Conservation (phyloP, 2,329 filamentous ascomycete genomes). For the Pseudocercospora fijiensis region DNA sequence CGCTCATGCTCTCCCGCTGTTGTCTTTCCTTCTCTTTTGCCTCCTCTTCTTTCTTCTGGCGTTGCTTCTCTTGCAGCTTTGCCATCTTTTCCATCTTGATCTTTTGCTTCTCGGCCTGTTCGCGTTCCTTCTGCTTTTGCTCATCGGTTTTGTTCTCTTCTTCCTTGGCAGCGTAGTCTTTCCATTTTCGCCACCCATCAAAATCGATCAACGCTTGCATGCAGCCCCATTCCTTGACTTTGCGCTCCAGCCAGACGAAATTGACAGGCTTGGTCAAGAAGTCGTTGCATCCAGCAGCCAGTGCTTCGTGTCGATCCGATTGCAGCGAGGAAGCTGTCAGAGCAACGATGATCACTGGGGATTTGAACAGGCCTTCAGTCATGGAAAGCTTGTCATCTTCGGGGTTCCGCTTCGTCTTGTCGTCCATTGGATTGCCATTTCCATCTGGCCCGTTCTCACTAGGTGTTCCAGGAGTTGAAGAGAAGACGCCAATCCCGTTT, state of each 20-base stretch:
- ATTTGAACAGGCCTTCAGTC: slow-evolving; percentile 73
- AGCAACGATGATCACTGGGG: slow-evolving; percentile 95
- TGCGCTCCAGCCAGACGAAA: slow-evolving; percentile 94
- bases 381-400: slow-evolving; percentile 70
- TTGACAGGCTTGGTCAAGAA: slow-evolving; percentile 97
- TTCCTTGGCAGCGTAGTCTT: slow-evolving; percentile 62
- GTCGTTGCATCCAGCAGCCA: slow-evolving; percentile 95
- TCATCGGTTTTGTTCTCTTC: slow-evolving; percentile 40
- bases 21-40: slow-evolving; percentile 29
- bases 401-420: slow-evolving; percentile 42
- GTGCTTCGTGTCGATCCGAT: slow-evolving; percentile 89
- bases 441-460: slow-evolving; percentile 32
- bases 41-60: slow-evolving; percentile 28
- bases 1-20: slow-evolving; percentile 19
- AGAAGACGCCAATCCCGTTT: slow-evolving; percentile 90
- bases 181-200: slow-evolving; percentile 97
- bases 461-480: slow-evolving; percentile 48
- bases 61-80: slow-evolving; percentile 33
- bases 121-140: slow-evolving; percentile 34
- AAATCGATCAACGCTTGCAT: slow-evolving; percentile 99
- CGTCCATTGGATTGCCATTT: slow-evolving; percentile 40
- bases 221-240: slow-evolving; percentile 99
- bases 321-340: slow-evolving; percentile 92
- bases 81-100: slow-evolving; percentile 37
- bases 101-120: slow-evolving; percentile 35